These are phyloP conservation scores for Fonsecaea nubica DNA, from an alignment of 2,329 filamentous ascomycete species.

Conservation along the genomic window DNA sequence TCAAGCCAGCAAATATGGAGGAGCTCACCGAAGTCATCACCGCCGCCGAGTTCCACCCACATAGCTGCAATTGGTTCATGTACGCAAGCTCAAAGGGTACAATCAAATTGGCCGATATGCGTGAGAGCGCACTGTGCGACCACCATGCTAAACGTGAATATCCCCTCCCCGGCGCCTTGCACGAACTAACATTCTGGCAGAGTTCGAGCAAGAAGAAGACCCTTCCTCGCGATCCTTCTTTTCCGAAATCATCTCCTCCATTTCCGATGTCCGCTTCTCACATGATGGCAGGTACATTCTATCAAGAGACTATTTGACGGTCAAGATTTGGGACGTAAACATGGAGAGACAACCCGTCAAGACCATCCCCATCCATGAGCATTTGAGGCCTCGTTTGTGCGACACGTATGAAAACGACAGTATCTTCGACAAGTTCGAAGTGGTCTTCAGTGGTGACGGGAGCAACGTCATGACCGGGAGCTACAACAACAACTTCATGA, in stretches of 20 bases:
- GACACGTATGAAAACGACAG: conserved; percentile 99
- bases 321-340: conserved; percentile 99
- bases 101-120: conserved; percentile 98
- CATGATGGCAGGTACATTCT: conserved; percentile 96
- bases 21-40: conserved; percentile 99
- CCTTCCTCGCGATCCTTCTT: conserved; percentile 97
- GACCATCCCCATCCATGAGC: conserved; percentile 98
- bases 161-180: neutral
- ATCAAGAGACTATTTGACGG: conserved; percentile 95
- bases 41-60: conserved; percentile 94
- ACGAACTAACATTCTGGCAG: conserved; percentile 56
- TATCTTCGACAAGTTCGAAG: conserved; percentile 99
- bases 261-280: conserved; percentile 97
- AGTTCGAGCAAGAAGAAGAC: conserved; percentile 99
- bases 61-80: conserved; percentile 99
- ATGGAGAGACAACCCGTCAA: conserved; percentile 98
- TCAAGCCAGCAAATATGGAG: conserved; percentile 99
- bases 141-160: conserved; percentile 89
- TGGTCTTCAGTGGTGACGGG: conserved; percentile 96
- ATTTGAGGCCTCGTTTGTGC: conserved; percentile 89
- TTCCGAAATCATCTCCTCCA: conserved; percentile 98
- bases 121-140: conserved; percentile 93
- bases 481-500: conserved; percentile 99
- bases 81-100: conserved; percentile 99
- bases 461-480: conserved; percentile 99